These are phyloP conservation scores for Elongisporangium undulatum DNA, from an alignment of 352 stramenopile species.

Conservation along the genomic window DNA sequence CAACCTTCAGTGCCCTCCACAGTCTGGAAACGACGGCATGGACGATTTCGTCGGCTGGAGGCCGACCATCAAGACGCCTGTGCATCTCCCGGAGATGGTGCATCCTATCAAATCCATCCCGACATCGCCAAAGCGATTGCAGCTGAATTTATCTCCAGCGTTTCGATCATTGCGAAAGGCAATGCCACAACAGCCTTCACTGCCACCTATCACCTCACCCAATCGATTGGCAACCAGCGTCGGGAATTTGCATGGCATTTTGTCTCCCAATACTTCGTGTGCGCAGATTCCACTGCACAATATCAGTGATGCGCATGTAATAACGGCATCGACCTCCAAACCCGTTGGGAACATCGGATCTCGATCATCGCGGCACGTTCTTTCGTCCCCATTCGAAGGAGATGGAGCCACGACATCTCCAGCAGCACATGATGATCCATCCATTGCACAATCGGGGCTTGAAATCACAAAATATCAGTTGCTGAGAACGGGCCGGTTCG, in stretches of 20 bases:
- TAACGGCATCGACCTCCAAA: neutral
- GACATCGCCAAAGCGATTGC: constrained; percentile 40
- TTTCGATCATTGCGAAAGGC: constrained; percentile 68
- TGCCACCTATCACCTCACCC: constrained; percentile 46
- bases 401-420: neutral
- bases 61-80: constrained; percentile 9
- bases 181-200: constrained; percentile 55
- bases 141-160: constrained; percentile 51
- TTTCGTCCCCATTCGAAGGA: neutral
- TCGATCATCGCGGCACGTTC: neutral
- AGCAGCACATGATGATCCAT: neutral
- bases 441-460: neutral
- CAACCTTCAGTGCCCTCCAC: neutral
- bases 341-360: neutral
- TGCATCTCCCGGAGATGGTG: constrained; percentile 13
- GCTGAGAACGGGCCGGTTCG: constrained; percentile 60
- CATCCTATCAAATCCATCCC: constrained; percentile 59
- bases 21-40: constrained; percentile 1
- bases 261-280: neutral
- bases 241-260: neutral
- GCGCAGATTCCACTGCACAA: neutral
- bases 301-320: neutral
- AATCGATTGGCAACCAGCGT: neutral
- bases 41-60: neutral
- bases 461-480: constrained; percentile 46